phyloP scores from a whole-genome alignment of 1,284 basidiomycete species.

The Ceratobasidium sp. region DNA sequence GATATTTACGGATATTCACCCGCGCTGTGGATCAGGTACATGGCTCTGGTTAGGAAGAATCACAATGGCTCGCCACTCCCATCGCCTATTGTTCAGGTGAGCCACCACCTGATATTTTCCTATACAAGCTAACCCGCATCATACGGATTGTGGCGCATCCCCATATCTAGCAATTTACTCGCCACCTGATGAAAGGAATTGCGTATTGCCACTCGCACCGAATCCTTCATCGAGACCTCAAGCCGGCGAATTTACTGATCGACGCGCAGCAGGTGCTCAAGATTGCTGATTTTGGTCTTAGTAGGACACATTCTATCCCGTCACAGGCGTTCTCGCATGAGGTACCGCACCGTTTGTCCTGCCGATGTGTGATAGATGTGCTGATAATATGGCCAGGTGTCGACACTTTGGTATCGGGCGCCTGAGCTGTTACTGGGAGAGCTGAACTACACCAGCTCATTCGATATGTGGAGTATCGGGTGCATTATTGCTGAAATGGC shows the following conservation, averaged over 20 bases:
- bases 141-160: background rate
- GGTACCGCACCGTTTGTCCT: conserved; percentile 1
- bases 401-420: conserved; percentile 98
- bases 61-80: conserved; percentile 10
- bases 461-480: conserved; percentile 99
- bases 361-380: background rate
- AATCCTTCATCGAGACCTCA: conserved; percentile 67
- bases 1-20: background rate
- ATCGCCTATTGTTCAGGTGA: conserved; percentile 15
- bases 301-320: conserved; percentile 52
- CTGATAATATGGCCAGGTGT: conserved; percentile 66
- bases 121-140: no score
- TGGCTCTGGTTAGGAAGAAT: conserved; percentile 1
- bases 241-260: conserved; percentile 68
- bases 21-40: conserved; percentile 17
- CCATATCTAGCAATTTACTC: conserved; percentile 34
- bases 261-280: conserved; percentile 58
- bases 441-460: conserved; percentile 92
- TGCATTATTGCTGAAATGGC: conserved; percentile 95
- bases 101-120: conserved; percentile 6
- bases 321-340: background rate
- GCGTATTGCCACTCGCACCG: conserved; percentile 10
- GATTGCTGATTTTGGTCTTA: conserved; percentile 69
- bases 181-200: conserved; percentile 22
- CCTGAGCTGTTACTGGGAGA: conserved; percentile 95